Evolutionary conservation across 75 land plant species (phyloP), one percentile per base, ranked within the genome.

Genomic region (Picea sitchensis): DNA sequence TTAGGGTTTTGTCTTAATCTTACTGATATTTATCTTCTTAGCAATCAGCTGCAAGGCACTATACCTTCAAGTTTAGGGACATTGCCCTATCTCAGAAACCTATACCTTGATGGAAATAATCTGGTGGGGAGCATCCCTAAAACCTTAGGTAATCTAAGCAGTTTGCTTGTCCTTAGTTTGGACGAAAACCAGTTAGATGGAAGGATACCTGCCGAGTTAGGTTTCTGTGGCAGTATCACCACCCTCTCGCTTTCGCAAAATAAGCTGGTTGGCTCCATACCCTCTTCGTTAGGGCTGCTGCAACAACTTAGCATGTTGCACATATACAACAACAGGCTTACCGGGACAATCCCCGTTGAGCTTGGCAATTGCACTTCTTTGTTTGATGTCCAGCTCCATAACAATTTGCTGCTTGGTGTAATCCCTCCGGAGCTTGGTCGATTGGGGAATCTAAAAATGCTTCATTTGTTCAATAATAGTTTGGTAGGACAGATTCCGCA

Each of bases 1-100:
- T 51, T 88, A n/a, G 80, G 83, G 14, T 65, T 80, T 26, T 80
- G 84, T 81, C 5, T n/a, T 9, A 83, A 85, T 65, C 80, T 88
- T 3, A 73, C 77, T 57, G 58, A 31, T 9, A 71, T 75, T 79
- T 57, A 58, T 23, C 71, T 84, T 4, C 78, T 67, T 12, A 26
- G 44, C 58, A 89, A 89, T 20, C 0, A 60, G 14, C 77, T 80
- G 77, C 73, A 30, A 31, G 92, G 88, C 1, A 75, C 5, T 59
- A 81, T 87, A 72, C 83, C 82, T 11, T 59, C 68, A 15, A 80
- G 63, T 23, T 82, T 87, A 18, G 82, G 84, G 47, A 67, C 68
- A 32, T 77, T 87, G 36, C 44, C 60, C 34, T 61, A 82, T 44
- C 82, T 89, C 17, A 69, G 61, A 51, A 34, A 71, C 26, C 26